Evolutionary conservation across 495 filamentous ascomycete genomes (phyloP).

Genomic region (Hyaloscypha variabilis): DNA sequence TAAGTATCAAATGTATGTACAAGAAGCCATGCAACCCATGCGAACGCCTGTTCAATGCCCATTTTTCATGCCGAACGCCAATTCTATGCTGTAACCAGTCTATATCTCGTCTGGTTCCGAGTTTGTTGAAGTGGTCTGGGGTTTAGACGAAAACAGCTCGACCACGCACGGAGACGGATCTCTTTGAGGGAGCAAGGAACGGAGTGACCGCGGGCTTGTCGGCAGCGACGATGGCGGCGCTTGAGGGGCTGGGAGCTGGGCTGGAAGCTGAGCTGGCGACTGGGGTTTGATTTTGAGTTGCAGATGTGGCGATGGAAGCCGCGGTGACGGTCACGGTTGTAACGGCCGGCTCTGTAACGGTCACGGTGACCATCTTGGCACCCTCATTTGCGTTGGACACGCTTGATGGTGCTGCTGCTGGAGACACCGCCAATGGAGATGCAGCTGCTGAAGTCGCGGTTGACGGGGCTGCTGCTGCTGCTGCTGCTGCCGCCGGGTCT

Average conservation of each 20-base stretch:
- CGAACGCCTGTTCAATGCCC: too few species aligned
- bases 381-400: not conserved
- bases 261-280: not conserved
- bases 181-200: not conserved
- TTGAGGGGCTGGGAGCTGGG: not conserved
- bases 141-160: not conserved
- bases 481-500: not conserved
- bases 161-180: not conserved
- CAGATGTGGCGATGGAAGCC: not conserved
- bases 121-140: not conserved
- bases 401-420: not conserved
- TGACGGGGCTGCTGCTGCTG: constrained; percentile 1
- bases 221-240: not conserved
- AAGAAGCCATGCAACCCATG: too few species aligned
- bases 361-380: constrained; percentile 16
- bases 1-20: too few species aligned
- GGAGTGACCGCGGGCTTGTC: not conserved
- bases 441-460: not conserved
- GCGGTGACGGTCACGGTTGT: constrained; percentile 9
- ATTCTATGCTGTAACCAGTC: too few species aligned
- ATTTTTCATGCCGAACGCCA: not conserved
- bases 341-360: constrained; percentile 5
- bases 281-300: not conserved
- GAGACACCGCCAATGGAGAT: constrained; percentile 1
- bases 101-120: too few species aligned